phyloP scores from a whole-genome alignment of 1,139 yeast species.

The Diutina siamensis region DNA sequence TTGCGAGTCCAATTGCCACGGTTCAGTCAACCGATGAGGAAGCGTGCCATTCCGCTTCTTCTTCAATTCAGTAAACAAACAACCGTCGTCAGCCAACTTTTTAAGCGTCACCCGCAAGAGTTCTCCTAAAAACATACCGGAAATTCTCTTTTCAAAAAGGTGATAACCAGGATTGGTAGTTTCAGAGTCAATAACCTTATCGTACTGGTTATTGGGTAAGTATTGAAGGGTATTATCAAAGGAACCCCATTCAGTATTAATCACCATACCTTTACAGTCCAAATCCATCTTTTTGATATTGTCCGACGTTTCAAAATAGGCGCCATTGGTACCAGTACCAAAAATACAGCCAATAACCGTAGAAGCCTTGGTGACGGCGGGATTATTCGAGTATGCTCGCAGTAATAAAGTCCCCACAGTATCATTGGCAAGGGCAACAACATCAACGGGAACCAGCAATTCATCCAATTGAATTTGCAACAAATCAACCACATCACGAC shows the following conservation, averaged over 20 bases:
- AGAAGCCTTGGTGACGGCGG: slow-evolving; percentile 45
- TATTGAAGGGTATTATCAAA: slow-evolving; percentile 69
- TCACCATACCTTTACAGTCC: slow-evolving; percentile 57
- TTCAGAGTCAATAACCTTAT: slow-evolving; percentile 49
- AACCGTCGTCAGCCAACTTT: slow-evolving; percentile 49
- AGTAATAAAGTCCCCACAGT: slow-evolving; percentile 89
- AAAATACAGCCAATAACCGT: slow-evolving; percentile 82
- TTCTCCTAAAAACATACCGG: slow-evolving; percentile 94
- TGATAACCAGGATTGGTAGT: slow-evolving; percentile 84
- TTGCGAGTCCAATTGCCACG: slow-evolving; percentile 76
- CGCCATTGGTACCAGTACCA: slow-evolving; percentile 97
- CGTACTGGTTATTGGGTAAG: slow-evolving; percentile 70
- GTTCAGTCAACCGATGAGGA: slow-evolving; percentile 57
- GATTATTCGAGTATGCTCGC: slow-evolving; percentile 65
- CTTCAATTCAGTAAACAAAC: slow-evolving; percentile 45
- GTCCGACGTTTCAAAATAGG: slow-evolving; percentile 66
- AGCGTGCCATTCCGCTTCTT: slow-evolving; percentile 38
- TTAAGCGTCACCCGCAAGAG: slow-evolving; percentile 60
- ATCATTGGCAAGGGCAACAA: slow-evolving; percentile 87
- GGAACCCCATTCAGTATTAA: slow-evolving; percentile 97
- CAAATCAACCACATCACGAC: slow-evolving; percentile 63
- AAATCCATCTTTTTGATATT: slow-evolving; percentile 27
- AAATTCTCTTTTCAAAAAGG: slow-evolving; percentile 83
- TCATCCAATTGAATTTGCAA: slow-evolving; percentile 59
- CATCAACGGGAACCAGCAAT: slow-evolving; percentile 50